Evolutionary conservation across 495 filamentous ascomycete species (phyloP), one percentile per base, ranked within the genome.

Genomic region (Hypoxylon trugodes): DNA sequence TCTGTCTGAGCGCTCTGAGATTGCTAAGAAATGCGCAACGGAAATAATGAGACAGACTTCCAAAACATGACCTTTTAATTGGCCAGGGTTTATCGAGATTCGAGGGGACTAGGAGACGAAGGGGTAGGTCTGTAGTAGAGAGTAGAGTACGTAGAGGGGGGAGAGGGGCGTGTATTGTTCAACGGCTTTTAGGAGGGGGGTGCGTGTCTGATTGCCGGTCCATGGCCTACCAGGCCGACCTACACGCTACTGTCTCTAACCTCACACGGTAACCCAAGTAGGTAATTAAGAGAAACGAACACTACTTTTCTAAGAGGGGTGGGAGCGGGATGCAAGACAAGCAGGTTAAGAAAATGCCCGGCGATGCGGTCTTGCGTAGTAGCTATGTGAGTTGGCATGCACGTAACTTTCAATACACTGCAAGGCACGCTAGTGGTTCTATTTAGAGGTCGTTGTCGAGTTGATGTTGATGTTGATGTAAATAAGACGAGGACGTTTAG

Each of bases 11-110:
- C 67, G 69, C 60, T 56, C 40, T 58, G 59, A 61, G 61, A 69
- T 65, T 59, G 56, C 57, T 66, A 50, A 66, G 50, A 71, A 68
- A 66, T 71, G 61, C 65, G 65, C 65, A 69, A 59, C 69, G 65
- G 68, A 59, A 58, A 60, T 64, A 62, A 64, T 67, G 67, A 69
- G 70, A 72, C 67, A 68, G 45, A 36, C 55, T 66, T 60, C 40
- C 50, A 60, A 61, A 69, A 67, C 46, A 63, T 33, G 63, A 40
- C 30, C 49, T 22, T 52, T 65, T 59, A 53, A 61, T 68, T 72
- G 68, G 70, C 63, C 47, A 58, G 61, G 60, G 59, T 70, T 66
- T 72, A 59, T 72, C 67, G 70, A 72, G 63, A 67, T 67, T 67
- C 64, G 64, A 67, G 36, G 46, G 10, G 58, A 62, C 64, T 54